Percentiles rank a stretch among this genome's conserved stretches.
phyloP scores from a whole-genome alignment of 176 grass and related monocot species.

The Pontederia crassipes region DNA sequence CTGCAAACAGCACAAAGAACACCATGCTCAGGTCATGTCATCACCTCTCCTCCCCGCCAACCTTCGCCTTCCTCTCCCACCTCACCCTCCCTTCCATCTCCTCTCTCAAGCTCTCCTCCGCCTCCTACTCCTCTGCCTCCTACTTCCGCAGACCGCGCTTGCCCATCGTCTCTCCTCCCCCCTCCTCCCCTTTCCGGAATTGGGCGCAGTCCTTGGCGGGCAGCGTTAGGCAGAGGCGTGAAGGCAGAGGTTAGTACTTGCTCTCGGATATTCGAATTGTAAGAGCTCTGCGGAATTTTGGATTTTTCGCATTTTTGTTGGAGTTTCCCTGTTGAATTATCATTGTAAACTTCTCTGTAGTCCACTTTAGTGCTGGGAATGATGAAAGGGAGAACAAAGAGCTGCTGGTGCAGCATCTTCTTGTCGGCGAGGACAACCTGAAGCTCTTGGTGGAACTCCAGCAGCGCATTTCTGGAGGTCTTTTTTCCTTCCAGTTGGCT shows the following conservation, averaged over 20 bases:
- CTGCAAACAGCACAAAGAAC: neutral
- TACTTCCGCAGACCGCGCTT: neutral
- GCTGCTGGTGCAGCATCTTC: slow-evolving; percentile 81
- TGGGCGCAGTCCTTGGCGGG: slow-evolving; percentile 4
- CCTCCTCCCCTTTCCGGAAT: neutral
- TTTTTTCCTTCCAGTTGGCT: neutral
- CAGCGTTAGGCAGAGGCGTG: neutral
- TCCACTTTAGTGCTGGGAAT: slow-evolving; percentile 39
- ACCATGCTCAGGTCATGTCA: neutral
- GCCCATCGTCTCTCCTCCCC: neutral
- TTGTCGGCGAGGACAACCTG: slow-evolving; percentile 71
- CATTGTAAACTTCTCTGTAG: slow-evolving; percentile 20
- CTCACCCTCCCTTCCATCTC: neutral
- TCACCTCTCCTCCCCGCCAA: slow-evolving; percentile 4
- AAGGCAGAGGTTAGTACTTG: slow-evolving; percentile 10
- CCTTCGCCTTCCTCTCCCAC: slow-evolving; percentile 4
- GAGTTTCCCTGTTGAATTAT: slow-evolving; percentile 1
- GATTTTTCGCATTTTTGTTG: neutral
- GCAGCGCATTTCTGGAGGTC: slow-evolving; percentile 64
- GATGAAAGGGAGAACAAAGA: slow-evolving; percentile 61
- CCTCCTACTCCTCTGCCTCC: neutral
- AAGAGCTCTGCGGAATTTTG: neutral
- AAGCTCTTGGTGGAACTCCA: slow-evolving; percentile 76
- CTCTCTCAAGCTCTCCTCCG: neutral
- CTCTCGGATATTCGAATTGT: neutral